Percentiles rank a stretch among this genome's conserved stretches.
Conservation (phyloP, 1,284 basidiomycete species). For the Tilletiaria anomala region DNA sequence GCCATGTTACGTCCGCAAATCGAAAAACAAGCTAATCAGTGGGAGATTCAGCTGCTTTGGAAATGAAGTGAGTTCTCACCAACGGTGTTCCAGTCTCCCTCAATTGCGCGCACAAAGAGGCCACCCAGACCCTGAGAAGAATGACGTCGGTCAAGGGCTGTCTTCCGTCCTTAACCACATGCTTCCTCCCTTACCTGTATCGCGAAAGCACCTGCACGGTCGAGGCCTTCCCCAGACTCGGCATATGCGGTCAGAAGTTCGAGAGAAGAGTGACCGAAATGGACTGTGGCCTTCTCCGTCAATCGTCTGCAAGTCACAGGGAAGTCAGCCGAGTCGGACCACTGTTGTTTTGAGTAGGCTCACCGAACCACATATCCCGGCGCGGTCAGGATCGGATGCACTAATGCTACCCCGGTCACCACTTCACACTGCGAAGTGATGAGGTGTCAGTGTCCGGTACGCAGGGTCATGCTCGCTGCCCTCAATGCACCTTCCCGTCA, state of each 20-base stretch:
- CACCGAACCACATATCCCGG: conserved; percentile 86
- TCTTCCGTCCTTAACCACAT: neutral
- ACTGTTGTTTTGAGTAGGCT: too few relatives aligned
- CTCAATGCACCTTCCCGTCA: conserved; percentile 68
- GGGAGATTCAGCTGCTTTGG: too few relatives aligned
- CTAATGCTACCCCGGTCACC: conserved; percentile 43
- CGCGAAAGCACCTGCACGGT: conserved; percentile 86
- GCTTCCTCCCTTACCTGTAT: conserved; percentile 53
- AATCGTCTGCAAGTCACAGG: conserved; percentile 11
- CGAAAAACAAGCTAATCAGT: too few relatives aligned
- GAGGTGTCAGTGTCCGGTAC: too few relatives aligned
- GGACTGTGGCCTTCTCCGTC: conserved; percentile 29
- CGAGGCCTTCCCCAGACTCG: conserved; percentile 71
- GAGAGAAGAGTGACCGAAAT: conserved; percentile 38
- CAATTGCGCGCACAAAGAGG: conserved; percentile 62
- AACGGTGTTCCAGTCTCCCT: conserved; percentile 87
- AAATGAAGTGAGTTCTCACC: too few relatives aligned
- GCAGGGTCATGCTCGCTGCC: conserved; percentile 50
- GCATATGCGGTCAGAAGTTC: conserved; percentile 65
- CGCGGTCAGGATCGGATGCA: conserved; percentile 64
- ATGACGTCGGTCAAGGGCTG: neutral
- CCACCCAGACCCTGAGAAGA: conserved; percentile 53
- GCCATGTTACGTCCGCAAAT: too few relatives aligned
- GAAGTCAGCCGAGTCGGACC: too few relatives aligned
- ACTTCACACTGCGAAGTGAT: conserved; percentile 30